phyloP scores from a whole-genome alignment of 2,329 filamentous ascomycete species.

The Penicillium oxalicum region DNA sequence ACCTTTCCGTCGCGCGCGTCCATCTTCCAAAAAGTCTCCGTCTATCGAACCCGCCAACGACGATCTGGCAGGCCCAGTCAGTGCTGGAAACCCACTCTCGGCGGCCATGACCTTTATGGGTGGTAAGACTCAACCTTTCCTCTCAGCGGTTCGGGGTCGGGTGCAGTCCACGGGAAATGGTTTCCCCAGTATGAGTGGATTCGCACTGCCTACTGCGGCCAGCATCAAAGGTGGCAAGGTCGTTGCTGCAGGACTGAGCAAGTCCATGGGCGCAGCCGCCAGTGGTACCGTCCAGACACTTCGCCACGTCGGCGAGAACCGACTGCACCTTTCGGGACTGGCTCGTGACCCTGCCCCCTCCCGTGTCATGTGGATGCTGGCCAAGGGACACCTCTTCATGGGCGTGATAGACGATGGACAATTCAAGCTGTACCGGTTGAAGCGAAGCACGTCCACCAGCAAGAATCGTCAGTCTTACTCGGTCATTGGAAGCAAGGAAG shows the following conservation, averaged over 20 bases:
- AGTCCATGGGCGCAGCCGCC: conserved; percentile 46
- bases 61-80: conserved; percentile 42
- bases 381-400: conserved; percentile 38
- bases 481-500: conserved; percentile 53
- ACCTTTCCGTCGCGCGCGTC: conserved; percentile 52
- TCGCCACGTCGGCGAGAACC: conserved; percentile 45
- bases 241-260: conserved; percentile 46
- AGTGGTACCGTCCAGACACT: conserved; percentile 44
- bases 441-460: conserved; percentile 43
- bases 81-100: conserved; percentile 49
- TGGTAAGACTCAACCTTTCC: conserved; percentile 54
- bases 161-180: conserved; percentile 43
- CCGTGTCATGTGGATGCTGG: conserved; percentile 43
- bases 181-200: conserved; percentile 39
- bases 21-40: conserved; percentile 31
- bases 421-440: conserved; percentile 42
- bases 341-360: conserved; percentile 35
- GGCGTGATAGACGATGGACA: conserved; percentile 42
- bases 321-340: conserved; percentile 41
- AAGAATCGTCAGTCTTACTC: conserved; percentile 50
- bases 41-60: conserved; percentile 42
- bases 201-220: conserved; percentile 43
- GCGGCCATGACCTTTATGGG: conserved; percentile 66
- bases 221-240: conserved; percentile 43
- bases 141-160: conserved; percentile 58